phyloP scores from a whole-genome alignment of 805 yeast species.

The Spathaspora boniae region DNA sequence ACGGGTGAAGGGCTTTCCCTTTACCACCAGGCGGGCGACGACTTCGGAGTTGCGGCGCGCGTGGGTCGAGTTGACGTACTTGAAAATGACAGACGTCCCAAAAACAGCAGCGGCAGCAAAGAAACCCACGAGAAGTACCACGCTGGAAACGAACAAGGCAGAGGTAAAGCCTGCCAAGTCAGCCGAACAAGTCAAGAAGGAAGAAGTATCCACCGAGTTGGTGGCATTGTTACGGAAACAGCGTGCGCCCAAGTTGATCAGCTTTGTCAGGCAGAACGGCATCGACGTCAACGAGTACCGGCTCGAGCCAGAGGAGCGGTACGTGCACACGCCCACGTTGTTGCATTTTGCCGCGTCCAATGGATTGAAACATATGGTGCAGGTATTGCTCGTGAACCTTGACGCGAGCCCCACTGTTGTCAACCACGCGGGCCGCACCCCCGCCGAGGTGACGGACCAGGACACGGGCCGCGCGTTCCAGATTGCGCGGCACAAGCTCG shows the following conservation, averaged over 20 bases:
- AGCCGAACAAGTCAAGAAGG: conserved; percentile 22
- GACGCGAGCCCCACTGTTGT: conserved; percentile 66
- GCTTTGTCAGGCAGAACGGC: conserved; percentile 57
- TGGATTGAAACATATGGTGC: conserved; percentile 65
- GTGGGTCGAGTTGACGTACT: conserved; percentile 73
- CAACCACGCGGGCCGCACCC: conserved; percentile 55
- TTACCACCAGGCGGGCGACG: conserved; percentile 87
- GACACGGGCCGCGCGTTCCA: conserved; percentile 59
- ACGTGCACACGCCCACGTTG: conserved; percentile 61
- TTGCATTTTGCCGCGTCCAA: conserved; percentile 74
- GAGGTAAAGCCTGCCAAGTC: no score
- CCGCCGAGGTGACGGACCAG: conserved; percentile 62
- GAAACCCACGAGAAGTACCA: conserved; percentile 15
- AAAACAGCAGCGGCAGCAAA: conserved; percentile 26
- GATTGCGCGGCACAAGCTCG: conserved; percentile 60
- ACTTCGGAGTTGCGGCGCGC: conserved; percentile 74
- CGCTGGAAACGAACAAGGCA: conserved; percentile 17
- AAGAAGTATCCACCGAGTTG: conserved; percentile 55
- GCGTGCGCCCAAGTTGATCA: conserved; percentile 68
- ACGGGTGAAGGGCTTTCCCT: conserved; percentile 72
- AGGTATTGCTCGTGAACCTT: conserved; percentile 55
- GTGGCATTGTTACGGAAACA: conserved; percentile 62
- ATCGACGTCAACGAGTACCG: conserved; percentile 46
- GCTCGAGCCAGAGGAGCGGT: conserved; percentile 55
- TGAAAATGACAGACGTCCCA: conserved; percentile 56